Percentiles rank a stretch among this genome's conserved stretches.
Evolutionary conservation across 768 basidiomycete genomes (phyloP).

Genomic region (Mycena floridula): DNA sequence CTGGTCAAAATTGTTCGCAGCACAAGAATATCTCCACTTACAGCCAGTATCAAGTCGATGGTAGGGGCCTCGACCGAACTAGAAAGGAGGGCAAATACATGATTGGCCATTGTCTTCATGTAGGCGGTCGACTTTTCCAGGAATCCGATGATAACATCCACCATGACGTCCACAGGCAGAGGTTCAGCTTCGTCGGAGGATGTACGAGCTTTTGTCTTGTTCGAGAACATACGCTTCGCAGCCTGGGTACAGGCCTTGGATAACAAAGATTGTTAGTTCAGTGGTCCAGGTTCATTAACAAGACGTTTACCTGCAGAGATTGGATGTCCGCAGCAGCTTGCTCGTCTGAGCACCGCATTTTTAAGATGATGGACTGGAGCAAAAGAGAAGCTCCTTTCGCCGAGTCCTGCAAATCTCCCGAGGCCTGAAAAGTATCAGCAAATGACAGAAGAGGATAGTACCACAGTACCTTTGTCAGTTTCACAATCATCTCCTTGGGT

Average conservation of each 20-base stretch:
- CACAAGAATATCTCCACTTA: constrained; percentile 33
- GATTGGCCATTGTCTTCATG: constrained; percentile 72
- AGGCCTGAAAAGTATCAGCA: constrained; percentile 20
- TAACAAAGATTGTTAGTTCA: too few species aligned
- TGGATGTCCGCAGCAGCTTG: constrained; percentile 45
- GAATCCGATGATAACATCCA: constrained; percentile 87
- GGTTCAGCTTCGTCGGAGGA: constrained; percentile 28
- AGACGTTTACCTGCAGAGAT: constrained; percentile 58
- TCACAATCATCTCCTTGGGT: constrained; percentile 33
- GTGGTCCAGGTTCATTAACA: too few species aligned
- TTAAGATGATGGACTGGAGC: constrained; percentile 62
- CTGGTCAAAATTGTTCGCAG: constrained; percentile 2
- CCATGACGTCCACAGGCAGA: constrained; percentile 67
- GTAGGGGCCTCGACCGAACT: constrained; percentile 61
- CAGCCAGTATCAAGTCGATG: constrained; percentile 74
- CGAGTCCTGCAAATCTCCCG: constrained; percentile 39
- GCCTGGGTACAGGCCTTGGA: too few species aligned
- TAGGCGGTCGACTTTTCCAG: constrained; percentile 80
- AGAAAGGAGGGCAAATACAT: constrained; percentile 72
- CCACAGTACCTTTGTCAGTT: constrained; percentile 37
- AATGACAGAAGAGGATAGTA: background rate
- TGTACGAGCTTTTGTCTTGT: constrained; percentile 35
- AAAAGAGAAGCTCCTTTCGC: constrained; percentile 70
- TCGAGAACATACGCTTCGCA: too few species aligned
- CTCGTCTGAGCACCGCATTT: constrained; percentile 62